Conservation (phyloP, 495 filamentous ascomycete genomes). For the Poronia punctata region DNA sequence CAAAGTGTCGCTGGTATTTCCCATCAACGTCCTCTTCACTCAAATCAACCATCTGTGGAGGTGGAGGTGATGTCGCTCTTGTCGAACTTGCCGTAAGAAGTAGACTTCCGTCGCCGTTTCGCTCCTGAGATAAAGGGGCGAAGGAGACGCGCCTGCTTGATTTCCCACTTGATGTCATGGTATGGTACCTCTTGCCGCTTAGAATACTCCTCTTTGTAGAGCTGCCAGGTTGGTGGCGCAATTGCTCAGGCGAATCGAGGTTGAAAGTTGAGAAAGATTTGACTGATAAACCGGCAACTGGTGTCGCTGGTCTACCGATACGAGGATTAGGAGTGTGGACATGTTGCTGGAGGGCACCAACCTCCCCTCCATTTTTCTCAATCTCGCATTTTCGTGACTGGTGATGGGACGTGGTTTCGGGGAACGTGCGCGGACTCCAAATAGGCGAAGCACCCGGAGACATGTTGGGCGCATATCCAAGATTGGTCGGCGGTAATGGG, state of each 20-base stretch:
- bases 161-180: conserved; percentile 1
- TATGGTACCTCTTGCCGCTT: conserved; percentile 3
- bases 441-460: neutral
- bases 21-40: conserved; percentile 14
- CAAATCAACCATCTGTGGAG: conserved; percentile 4
- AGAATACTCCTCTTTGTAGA: conserved; percentile 9
- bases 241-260: conserved; percentile 12
- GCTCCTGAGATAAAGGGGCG: conserved; percentile 11
- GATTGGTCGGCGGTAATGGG: conserved; percentile 1
- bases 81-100: neutral
- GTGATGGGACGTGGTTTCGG: no score
- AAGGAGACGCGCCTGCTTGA: conserved; percentile 20
- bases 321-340: conserved; percentile 4
- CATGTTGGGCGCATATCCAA: neutral
- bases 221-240: neutral
- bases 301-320: conserved; percentile 6
- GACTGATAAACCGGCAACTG: conserved; percentile 19
- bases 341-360: no score
- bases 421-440: no score
- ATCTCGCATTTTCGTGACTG: no score
- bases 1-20: conserved; percentile 30
- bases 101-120: neutral
- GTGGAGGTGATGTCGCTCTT: conserved; percentile 21
- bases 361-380: no score
- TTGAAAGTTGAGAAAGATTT: conserved; percentile 22